A percentile compares a stretch with the other conserved stretches of the same genome.
Conservation (phyloP, 352 stramenopile genomes). For the Globisporangium apiculatum region DNA sequence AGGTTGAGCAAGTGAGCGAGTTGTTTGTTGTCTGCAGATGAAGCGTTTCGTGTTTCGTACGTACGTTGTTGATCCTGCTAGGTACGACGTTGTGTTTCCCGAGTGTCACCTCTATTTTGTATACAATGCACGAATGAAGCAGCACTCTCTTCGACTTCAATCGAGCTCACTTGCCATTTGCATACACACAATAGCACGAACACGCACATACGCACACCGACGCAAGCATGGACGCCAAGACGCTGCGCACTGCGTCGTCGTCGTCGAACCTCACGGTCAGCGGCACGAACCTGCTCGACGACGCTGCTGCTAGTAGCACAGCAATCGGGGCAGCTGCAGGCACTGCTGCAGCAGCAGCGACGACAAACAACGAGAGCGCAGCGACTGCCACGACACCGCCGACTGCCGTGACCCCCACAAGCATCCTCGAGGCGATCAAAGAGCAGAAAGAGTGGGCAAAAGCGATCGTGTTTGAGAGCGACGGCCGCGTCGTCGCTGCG, state of each 20-base stretch:
- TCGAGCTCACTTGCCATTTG: too few species aligned
- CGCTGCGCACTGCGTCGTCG: constrained; percentile 7
- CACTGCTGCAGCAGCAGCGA: neutral
- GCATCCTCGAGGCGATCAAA: constrained; percentile 45
- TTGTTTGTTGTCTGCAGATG: too few species aligned
- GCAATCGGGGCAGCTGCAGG: too few species aligned
- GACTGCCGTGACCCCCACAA: constrained; percentile 27
- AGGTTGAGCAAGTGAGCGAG: too few species aligned
- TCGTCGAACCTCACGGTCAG: constrained; percentile 10
- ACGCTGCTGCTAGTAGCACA: constrained; percentile 5
- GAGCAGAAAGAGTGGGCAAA: constrained; percentile 64
- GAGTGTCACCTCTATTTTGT: too few species aligned
- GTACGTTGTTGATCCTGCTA: too few species aligned
- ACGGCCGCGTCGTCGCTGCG: constrained; percentile 38
- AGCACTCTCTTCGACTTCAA: too few species aligned
- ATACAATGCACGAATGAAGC: too few species aligned
- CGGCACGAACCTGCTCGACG: constrained; percentile 1
- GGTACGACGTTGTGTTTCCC: too few species aligned
- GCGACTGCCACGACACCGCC: neutral
- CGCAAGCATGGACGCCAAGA: constrained; percentile 12
- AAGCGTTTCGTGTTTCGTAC: too few species aligned
- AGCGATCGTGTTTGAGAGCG: constrained; percentile 49
- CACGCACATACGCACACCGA: too few species aligned
- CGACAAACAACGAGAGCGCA: neutral
- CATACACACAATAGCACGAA: too few species aligned